phyloP scores from a whole-genome alignment of 2,329 filamentous ascomycete genomes.

The Diaporthe helianthi region DNA sequence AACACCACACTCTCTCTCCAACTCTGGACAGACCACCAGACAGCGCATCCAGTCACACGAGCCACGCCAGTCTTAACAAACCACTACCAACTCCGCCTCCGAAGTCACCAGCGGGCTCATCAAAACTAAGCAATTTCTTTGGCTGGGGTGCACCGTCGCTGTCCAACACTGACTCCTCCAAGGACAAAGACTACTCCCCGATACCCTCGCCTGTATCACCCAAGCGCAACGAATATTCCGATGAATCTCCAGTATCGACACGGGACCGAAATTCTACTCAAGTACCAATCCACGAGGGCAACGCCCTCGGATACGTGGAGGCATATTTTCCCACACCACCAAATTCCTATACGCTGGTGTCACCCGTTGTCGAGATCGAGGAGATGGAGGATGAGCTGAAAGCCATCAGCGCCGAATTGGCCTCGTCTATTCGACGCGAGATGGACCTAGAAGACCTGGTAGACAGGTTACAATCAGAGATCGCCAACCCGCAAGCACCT shows the following conservation, averaged over 20 bases:
- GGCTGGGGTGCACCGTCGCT: constrained; percentile 58
- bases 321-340: constrained; percentile 59
- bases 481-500: constrained; percentile 60
- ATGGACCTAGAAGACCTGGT: constrained; percentile 96
- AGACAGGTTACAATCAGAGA: constrained; percentile 84
- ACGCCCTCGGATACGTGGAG: constrained; percentile 58
- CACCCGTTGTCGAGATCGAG: constrained; percentile 65
- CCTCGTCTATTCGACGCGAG: constrained; percentile 89
- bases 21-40: constrained; percentile 36
- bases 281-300: constrained; percentile 50
- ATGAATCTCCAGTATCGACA: constrained; percentile 51
- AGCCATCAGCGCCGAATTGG: constrained; percentile 91
- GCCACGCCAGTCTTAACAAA: constrained; percentile 54
- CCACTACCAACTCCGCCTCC: constrained; percentile 63
- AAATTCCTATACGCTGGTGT: constrained; percentile 43
- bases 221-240: constrained; percentile 46
- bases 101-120: constrained; percentile 56
- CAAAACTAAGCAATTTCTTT: constrained; percentile 60
- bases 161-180: constrained; percentile 57
- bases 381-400: constrained; percentile 95
- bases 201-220: constrained; percentile 60
- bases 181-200: constrained; percentile 54
- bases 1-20: constrained; percentile 38
- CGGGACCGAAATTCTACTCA: constrained; percentile 49
- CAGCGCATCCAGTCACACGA: constrained; percentile 30